phyloP scores from a whole-genome alignment of 2,329 filamentous ascomycete genomes.

The Coniochaeta sp. region DNA sequence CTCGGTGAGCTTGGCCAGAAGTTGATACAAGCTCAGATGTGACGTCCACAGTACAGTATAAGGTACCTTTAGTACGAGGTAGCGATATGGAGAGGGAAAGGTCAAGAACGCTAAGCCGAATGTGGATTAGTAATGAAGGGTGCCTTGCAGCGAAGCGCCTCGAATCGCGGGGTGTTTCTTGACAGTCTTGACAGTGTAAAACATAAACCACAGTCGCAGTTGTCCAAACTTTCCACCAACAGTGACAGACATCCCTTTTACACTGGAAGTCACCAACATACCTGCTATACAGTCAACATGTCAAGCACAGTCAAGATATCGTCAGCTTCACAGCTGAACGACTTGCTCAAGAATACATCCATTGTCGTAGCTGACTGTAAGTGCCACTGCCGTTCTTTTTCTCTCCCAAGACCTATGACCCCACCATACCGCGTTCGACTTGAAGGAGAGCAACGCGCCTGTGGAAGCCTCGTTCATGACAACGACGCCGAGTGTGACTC shows the following conservation, averaged over 20 bases:
- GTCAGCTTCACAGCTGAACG: conserved; percentile 56
- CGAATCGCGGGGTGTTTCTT: neutral
- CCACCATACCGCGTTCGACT: conserved; percentile 8
- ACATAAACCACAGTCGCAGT: neutral
- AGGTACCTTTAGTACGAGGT: too few relatives aligned
- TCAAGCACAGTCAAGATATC: conserved; percentile 24
- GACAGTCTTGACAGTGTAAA: neutral
- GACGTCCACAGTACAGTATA: too few relatives aligned
- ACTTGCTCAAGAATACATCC: conserved; percentile 61
- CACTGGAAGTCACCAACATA: neutral
- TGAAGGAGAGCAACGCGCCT: neutral
- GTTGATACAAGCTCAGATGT: too few relatives aligned
- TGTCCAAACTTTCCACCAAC: neutral
- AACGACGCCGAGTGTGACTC: neutral
- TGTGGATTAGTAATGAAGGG: neutral
- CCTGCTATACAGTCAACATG: conserved; percentile 14
- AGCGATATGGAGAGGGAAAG: too few relatives aligned
- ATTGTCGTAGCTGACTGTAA: conserved; percentile 87
- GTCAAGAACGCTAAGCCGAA: neutral
- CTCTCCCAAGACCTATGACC: conserved; percentile 6
- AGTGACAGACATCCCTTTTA: neutral
- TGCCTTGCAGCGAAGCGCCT: neutral
- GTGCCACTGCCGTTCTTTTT: conserved; percentile 29
- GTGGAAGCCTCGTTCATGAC: neutral
- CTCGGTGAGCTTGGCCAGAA: neutral